phyloP scores from a whole-genome alignment of 306 rosid genomes.

The Fagus sylvatica region DNA sequence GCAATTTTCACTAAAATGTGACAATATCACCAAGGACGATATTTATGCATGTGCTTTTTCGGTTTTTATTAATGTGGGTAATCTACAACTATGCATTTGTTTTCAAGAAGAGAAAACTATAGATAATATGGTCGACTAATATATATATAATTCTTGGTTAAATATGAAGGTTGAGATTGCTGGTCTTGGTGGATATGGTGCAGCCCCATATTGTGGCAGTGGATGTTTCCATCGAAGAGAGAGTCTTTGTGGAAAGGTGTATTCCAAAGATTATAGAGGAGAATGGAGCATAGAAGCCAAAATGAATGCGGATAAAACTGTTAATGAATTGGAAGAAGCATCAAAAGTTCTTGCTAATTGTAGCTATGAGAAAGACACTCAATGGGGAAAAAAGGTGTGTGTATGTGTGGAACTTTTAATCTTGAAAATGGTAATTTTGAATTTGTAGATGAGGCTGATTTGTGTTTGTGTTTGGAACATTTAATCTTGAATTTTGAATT shows the following conservation, averaged over 20 bases:
- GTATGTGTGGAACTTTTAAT: background rate
- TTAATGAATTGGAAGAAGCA: slow-evolving; percentile 49
- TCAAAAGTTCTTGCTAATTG: slow-evolving; percentile 54
- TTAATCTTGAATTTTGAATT: no score
- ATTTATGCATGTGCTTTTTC: slow-evolving; percentile 28
- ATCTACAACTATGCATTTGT: background rate
- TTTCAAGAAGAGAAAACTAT: background rate
- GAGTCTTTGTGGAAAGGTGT: slow-evolving; percentile 46
- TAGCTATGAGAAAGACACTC: slow-evolving; percentile 54
- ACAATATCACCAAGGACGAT: slow-evolving; percentile 51
- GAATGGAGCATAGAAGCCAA: slow-evolving; percentile 8
- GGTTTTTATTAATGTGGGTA: slow-evolving; percentile 28
- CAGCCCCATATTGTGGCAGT: slow-evolving; percentile 58
- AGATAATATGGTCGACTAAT: background rate
- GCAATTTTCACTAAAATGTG: slow-evolving; percentile 51
- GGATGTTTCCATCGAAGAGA: slow-evolving; percentile 77
- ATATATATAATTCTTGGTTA: background rate
- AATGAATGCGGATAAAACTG: slow-evolving; percentile 30
- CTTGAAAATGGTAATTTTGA: background rate
- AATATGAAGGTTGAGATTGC: slow-evolving; percentile 52
- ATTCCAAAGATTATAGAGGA: slow-evolving; percentile 27
- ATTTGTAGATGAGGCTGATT: no score
- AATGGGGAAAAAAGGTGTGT: slow-evolving; percentile 59
- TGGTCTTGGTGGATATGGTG: slow-evolving; percentile 51
- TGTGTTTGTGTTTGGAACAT: no score